These are phyloP conservation scores for Takashimella koratensis DNA, from an alignment of 1,284 basidiomycete species.

Conservation along the genomic window DNA sequence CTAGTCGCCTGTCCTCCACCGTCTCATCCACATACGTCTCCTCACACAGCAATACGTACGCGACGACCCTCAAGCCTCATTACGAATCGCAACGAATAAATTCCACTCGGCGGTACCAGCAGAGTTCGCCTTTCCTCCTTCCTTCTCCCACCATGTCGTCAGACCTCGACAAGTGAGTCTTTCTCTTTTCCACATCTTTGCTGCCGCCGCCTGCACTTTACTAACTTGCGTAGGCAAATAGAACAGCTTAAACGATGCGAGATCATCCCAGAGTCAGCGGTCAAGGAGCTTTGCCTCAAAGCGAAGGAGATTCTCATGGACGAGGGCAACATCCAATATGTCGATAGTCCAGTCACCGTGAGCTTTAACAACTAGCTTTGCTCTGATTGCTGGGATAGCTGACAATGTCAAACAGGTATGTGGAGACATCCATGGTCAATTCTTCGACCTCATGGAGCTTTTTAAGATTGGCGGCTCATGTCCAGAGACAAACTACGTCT, in stretches of 20 bases:
- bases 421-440: slow-evolving; percentile 98
- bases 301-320: slow-evolving; percentile 95
- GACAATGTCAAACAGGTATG: slow-evolving; percentile 65
- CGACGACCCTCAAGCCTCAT: no score
- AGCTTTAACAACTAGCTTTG: slow-evolving; percentile 34
- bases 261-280: slow-evolving; percentile 86
- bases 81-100: no score
- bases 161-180: slow-evolving; percentile 39
- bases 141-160: slow-evolving; percentile 35
- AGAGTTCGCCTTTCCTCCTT: no score
- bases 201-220: not conserved
- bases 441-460: slow-evolving; percentile 95
- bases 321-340: slow-evolving; percentile 94
- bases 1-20: no score
- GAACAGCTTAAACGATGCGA: slow-evolving; percentile 86
- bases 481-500: slow-evolving; percentile 95
- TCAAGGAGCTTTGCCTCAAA: slow-evolving; percentile 88
- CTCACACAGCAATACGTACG: no score
- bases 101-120: no score
- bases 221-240: slow-evolving; percentile 58
- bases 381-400: not conserved
- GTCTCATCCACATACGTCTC: no score
- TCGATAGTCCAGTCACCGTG: slow-evolving; percentile 94
- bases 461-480: slow-evolving; percentile 94
- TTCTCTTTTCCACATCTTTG: not conserved